Evolutionary conservation across 2,329 filamentous ascomycete genomes (phyloP).

Genomic region (Penicillium sp.): DNA sequence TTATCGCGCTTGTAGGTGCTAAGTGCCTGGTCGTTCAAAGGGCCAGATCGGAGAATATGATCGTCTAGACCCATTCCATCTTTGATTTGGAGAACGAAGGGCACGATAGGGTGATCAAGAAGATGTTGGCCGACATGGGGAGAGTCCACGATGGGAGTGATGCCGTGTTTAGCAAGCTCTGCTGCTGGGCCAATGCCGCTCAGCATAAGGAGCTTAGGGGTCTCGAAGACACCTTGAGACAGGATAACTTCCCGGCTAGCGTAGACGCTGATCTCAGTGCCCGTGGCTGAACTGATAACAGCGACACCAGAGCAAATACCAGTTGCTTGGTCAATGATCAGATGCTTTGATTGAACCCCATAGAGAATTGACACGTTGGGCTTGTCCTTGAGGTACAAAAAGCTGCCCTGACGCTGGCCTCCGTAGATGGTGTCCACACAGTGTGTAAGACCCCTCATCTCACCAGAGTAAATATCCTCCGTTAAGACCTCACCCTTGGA

Average conservation of each 20-base stretch:
- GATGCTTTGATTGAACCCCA: constrained; percentile 51
- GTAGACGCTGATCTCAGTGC: constrained; percentile 47
- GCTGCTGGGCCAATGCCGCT: constrained; percentile 46
- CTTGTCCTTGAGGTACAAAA: constrained; percentile 53
- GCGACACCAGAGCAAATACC: constrained; percentile 50
- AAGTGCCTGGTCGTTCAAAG: constrained; percentile 33
- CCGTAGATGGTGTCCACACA: constrained; percentile 59
- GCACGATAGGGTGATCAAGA: constrained; percentile 40
- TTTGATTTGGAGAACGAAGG: constrained; percentile 44
- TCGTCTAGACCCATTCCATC: constrained; percentile 42
- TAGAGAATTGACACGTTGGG: constrained; percentile 57
- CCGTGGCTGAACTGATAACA: constrained; percentile 40
- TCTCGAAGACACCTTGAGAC: constrained; percentile 54
- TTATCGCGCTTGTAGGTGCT: constrained; percentile 39
- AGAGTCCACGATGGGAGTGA: constrained; percentile 30
- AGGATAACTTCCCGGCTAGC: constrained; percentile 53
- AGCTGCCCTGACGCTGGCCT: constrained; percentile 55
- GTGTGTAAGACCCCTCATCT: constrained; percentile 55
- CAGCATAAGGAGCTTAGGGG: constrained; percentile 53
- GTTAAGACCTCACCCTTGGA: constrained; percentile 52
- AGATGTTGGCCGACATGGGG: constrained; percentile 29
- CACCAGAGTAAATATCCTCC: constrained; percentile 58
- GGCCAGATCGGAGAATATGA: constrained; percentile 38
- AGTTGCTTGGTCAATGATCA: constrained; percentile 52
- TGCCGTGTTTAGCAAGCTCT: constrained; percentile 23